Percentiles rank a stretch among this genome's conserved stretches.
These are phyloP conservation scores for Boletus subparvulus DNA, from an alignment of 768 basidiomycete genomes.

Conservation along the genomic window DNA sequence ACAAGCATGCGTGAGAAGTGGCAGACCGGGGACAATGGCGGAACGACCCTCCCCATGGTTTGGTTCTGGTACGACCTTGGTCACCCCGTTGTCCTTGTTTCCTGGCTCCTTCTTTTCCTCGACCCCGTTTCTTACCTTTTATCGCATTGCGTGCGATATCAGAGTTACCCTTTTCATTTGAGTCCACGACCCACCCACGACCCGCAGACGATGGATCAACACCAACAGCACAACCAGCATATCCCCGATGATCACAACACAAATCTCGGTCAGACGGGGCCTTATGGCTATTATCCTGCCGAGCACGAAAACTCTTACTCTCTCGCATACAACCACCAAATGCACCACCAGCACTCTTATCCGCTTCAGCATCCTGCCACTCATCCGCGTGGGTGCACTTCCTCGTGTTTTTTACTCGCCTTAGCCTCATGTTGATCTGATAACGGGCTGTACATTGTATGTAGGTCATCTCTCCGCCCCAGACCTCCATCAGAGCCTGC, in stretches of 20 bases:
- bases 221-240: constrained; percentile 42
- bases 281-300: constrained; percentile 52
- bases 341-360: constrained; percentile 48
- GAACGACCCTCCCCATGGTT: constrained; percentile 7
- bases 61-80: constrained; percentile 25
- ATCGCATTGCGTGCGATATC: constrained; percentile 35
- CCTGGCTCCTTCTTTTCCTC: constrained; percentile 36
- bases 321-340: constrained; percentile 51
- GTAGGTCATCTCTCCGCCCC: constrained; percentile 62
- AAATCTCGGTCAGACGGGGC: constrained; percentile 38
- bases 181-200: constrained; percentile 36
- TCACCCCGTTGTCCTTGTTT: constrained; percentile 30
- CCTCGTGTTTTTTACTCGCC: constrained; percentile 40
- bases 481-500: constrained; percentile 66
- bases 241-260: constrained; percentile 50
- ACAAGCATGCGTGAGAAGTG: constrained; percentile 20
- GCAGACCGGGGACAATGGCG: constrained; percentile 11
- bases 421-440: constrained; percentile 66
- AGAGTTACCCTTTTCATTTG: constrained; percentile 33
- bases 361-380: constrained; percentile 56
- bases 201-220: constrained; percentile 45
- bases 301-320: constrained; percentile 58
- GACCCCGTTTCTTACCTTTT: constrained; percentile 34
- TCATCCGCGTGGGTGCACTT: constrained; percentile 71
- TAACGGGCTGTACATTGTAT: constrained; percentile 52